Percentiles rank a stretch among this genome's conserved stretches.
Conservation (phyloP, 306 rosid genomes). For the Casuarina equisetifolia region DNA sequence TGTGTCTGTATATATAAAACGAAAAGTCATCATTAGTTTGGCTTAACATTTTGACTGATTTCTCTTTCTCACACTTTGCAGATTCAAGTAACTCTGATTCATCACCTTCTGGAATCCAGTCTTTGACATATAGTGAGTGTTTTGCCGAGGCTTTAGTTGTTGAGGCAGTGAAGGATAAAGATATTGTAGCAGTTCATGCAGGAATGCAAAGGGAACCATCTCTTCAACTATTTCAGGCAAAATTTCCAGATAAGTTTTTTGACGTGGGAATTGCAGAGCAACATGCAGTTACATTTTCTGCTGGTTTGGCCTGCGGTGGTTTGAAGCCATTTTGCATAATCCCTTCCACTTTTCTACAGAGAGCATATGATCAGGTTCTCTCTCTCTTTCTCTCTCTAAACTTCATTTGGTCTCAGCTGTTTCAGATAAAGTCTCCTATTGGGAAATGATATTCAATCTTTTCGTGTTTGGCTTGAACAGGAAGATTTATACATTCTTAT, state of each 20-base stretch:
- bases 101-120: constrained; percentile 28
- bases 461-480: background rate
- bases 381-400: constrained; percentile 11
- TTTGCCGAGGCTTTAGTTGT: constrained; percentile 69
- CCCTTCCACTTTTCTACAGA: constrained; percentile 82
- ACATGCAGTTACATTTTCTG: constrained; percentile 94
- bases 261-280: constrained; percentile 96
- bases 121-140: constrained; percentile 71
- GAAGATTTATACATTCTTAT: constrained; percentile 3
- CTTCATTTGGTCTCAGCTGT: background rate
- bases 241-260: constrained; percentile 76
- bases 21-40: constrained; percentile 15
- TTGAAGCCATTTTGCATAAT: constrained; percentile 91
- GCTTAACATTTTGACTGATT: constrained; percentile 18
- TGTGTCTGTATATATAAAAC: constrained; percentile 13
- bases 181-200: constrained; percentile 83
- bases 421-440: background rate
- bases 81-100: constrained; percentile 43
- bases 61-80: constrained; percentile 37
- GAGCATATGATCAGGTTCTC: constrained; percentile 88
- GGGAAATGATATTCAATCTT: background rate
- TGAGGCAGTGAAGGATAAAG: constrained; percentile 82
- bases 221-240: constrained; percentile 59
- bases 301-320: constrained; percentile 92
- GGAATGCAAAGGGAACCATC: constrained; percentile 76